phyloP scores from a whole-genome alignment of 2,329 filamentous ascomycete genomes.

The Cladosporium sp. region DNA sequence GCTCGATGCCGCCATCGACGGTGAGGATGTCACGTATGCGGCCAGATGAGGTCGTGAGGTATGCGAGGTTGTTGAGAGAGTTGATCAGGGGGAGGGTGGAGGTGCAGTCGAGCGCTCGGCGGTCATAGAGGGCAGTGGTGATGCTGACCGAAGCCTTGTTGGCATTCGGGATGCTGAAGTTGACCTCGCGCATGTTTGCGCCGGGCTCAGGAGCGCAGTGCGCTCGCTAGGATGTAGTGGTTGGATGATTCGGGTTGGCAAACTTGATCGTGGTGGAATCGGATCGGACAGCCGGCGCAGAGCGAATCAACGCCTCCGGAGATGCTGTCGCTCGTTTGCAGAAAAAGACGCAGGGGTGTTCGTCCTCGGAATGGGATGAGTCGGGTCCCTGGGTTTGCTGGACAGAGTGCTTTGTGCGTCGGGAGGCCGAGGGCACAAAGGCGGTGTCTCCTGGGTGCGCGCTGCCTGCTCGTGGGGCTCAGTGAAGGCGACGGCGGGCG shows the following conservation, averaged over 20 bases:
- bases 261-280: neutral
- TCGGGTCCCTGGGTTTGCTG: neutral
- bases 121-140: conserved; percentile 96
- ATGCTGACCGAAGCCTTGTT: conserved; percentile 99
- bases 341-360: neutral
- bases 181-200: conserved; percentile 93
- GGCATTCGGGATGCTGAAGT: conserved; percentile 98
- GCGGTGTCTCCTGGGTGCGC: conserved; percentile 8
- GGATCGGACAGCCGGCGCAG: conserved; percentile 3
- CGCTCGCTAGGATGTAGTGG: conserved; percentile 1
- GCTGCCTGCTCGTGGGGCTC: conserved; percentile 3
- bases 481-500: conserved; percentile 1
- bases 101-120: conserved; percentile 94
- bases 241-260: conserved; percentile 3
- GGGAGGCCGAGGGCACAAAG: conserved; percentile 10
- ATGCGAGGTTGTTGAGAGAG: conserved; percentile 96
- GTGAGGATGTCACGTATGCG: conserved; percentile 97
- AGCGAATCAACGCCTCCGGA: neutral
- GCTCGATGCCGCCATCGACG: conserved; percentile 96
- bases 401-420: conserved; percentile 6
- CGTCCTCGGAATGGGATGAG: neutral
- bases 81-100: conserved; percentile 97
- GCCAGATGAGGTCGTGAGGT: conserved; percentile 95
- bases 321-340: conserved; percentile 4
- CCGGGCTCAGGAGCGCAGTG: conserved; percentile 9